Percentiles rank a stretch among this genome's conserved stretches.
Evolutionary conservation across 495 filamentous ascomycete species (phyloP).

Genomic region (Penicillium antarcticum): DNA sequence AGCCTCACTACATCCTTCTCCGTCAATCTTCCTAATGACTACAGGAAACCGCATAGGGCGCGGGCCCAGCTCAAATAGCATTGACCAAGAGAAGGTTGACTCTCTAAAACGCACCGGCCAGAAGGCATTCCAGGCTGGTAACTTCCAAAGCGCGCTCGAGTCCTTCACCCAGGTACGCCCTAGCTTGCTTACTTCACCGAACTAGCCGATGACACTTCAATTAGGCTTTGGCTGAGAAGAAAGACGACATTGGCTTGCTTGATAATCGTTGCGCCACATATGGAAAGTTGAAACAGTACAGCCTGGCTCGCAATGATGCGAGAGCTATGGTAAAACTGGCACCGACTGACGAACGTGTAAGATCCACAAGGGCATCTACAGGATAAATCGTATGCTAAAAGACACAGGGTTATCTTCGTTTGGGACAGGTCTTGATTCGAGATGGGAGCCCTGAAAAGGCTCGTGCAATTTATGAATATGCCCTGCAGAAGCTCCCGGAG

Average conservation of each 20-base stretch:
- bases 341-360: conserved; percentile 46
- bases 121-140: conserved; percentile 36
- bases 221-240: conserved; percentile 35
- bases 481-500: conserved; percentile 45
- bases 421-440: conserved; percentile 57
- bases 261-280: conserved; percentile 61
- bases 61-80: background rate
- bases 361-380: background rate
- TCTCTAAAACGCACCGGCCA: conserved; percentile 35
- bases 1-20: too few relatives aligned
- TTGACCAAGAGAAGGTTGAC: conserved; percentile 3
- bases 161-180: conserved; percentile 40
- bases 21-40: too few relatives aligned
- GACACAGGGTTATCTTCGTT: conserved; percentile 60
- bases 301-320: conserved; percentile 56
- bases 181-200: background rate
- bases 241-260: conserved; percentile 42
- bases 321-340: conserved; percentile 55
- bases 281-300: conserved; percentile 53
- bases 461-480: conserved; percentile 59
- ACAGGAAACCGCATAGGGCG: background rate
- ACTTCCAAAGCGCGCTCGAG: conserved; percentile 38
- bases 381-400: background rate
- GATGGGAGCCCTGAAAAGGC: conserved; percentile 52
- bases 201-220: background rate